A percentile compares a stretch with the other conserved stretches of the same genome.
Conservation (phyloP, 1,284 basidiomycete species). For the Sporisorium iseilematis-ciliati region DNA sequence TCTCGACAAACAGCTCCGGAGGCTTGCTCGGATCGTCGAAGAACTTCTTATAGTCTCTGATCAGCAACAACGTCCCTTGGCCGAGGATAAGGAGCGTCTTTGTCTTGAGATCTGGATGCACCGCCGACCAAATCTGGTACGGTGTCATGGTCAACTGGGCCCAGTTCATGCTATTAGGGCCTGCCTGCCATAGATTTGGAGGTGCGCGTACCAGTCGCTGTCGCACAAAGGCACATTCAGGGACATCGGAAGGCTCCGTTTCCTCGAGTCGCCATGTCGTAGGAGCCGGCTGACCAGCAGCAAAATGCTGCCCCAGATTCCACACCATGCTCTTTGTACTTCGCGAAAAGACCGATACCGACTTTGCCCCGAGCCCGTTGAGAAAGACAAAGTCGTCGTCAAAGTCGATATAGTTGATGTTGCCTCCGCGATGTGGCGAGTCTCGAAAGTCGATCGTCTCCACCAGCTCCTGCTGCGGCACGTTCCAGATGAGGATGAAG, state of each 20-base stretch:
- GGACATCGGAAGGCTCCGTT: not conserved
- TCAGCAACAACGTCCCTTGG: slow-evolving; percentile 51
- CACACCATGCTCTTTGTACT: slow-evolving; percentile 37
- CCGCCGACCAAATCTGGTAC: slow-evolving; percentile 54
- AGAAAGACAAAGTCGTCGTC: slow-evolving; percentile 62
- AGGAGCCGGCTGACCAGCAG: slow-evolving; percentile 24
- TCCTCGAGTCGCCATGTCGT: slow-evolving; percentile 23
- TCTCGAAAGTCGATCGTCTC: slow-evolving; percentile 40
- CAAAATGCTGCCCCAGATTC: slow-evolving; percentile 54
- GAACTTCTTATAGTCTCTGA: slow-evolving; percentile 54
- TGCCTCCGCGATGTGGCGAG: slow-evolving; percentile 42
- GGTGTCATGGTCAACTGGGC: slow-evolving; percentile 45
- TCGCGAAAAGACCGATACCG: slow-evolving; percentile 50
- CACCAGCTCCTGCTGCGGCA: slow-evolving; percentile 35
- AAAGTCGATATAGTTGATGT: slow-evolving; percentile 64
- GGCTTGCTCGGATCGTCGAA: slow-evolving; percentile 26
- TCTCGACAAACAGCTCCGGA: slow-evolving; percentile 38
- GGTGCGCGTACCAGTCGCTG: slow-evolving; percentile 2
- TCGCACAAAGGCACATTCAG: slow-evolving; percentile 15
- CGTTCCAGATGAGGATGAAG: slow-evolving; percentile 44
- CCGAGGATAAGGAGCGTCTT: slow-evolving; percentile 59
- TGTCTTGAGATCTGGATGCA: slow-evolving; percentile 58
- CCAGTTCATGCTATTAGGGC: slow-evolving; percentile 39
- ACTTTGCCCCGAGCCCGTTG: slow-evolving; percentile 45
- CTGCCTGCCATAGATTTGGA: slow-evolving; percentile 43